A percentile compares a stretch with the other conserved stretches of the same genome.
These are phyloP conservation scores for Globisporangium nodosum DNA, from an alignment of 352 stramenopile genomes.

Conservation along the genomic window DNA sequence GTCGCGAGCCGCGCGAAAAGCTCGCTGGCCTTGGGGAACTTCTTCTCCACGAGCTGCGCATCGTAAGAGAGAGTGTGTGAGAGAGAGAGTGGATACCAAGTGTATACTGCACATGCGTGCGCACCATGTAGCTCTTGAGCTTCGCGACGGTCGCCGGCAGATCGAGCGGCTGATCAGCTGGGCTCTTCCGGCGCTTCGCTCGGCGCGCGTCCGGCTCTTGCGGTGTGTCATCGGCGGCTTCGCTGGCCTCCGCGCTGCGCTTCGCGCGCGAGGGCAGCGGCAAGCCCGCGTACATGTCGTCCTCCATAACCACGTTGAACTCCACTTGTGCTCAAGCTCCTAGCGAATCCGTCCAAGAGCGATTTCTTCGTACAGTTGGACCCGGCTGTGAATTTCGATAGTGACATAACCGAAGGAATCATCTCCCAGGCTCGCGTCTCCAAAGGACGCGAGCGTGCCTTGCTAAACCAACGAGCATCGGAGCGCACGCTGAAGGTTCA, in stretches of 20 bases:
- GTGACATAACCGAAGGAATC: no score
- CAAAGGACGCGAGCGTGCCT: no score
- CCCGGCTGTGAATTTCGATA: no score
- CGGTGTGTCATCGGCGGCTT: not conserved
- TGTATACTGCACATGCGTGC: not conserved
- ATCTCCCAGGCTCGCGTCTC: no score
- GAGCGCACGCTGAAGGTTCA: no score
- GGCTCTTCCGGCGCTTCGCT: slow-evolving; percentile 22
- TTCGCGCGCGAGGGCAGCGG: slow-evolving; percentile 39
- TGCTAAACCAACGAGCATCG: no score
- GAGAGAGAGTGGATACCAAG: not conserved
- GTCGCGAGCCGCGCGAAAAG: slow-evolving; percentile 48
- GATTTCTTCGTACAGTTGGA: no score
- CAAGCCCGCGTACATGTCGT: slow-evolving; percentile 58
- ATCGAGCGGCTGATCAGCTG: slow-evolving; percentile 28
- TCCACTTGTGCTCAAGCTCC: no score
- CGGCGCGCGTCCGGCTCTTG: not conserved
- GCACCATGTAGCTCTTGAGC: slow-evolving; percentile 66
- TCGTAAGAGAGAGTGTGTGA: not conserved
- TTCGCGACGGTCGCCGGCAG: slow-evolving; percentile 37
- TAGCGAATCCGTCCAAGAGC: no score
- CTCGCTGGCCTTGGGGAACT: slow-evolving; percentile 59
- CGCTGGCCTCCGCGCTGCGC: slow-evolving; percentile 14
- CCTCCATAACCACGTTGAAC: no score
- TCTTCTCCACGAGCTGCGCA: slow-evolving; percentile 59